Conservation (phyloP, 2,329 filamentous ascomycete genomes). For the Penicillium expansum region DNA sequence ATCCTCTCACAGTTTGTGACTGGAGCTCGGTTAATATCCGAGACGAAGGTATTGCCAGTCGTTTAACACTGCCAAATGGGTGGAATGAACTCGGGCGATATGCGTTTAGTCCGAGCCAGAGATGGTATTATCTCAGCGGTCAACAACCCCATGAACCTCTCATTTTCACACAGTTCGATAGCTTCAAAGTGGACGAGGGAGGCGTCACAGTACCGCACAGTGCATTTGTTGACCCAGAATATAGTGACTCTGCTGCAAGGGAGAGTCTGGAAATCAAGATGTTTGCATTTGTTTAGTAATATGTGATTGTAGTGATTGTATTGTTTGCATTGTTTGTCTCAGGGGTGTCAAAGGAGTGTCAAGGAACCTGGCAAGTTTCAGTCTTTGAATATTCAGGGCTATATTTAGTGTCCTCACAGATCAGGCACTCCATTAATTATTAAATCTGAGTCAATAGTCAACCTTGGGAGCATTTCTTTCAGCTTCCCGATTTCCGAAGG, state of each 20-base stretch:
- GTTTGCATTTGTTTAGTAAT: conserved; percentile 21
- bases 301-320: too few species aligned
- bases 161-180: conserved; percentile 25
- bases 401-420: background rate
- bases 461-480: background rate
- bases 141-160: conserved; percentile 21
- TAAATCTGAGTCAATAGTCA: background rate
- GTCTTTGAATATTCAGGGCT: background rate
- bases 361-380: background rate
- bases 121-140: conserved; percentile 18
- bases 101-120: conserved; percentile 11
- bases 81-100: conserved; percentile 19
- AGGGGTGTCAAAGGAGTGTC: background rate
- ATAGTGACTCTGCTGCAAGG: conserved; percentile 40
- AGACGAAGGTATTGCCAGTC: conserved; percentile 12
- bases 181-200: conserved; percentile 6
- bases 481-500: background rate
- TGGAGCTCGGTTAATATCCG: conserved; percentile 12
- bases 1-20: conserved; percentile 26
- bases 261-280: conserved; percentile 56
- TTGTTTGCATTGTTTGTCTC: background rate
- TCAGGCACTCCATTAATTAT: background rate
- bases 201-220: conserved; percentile 45
- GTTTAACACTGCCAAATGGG: conserved; percentile 11
- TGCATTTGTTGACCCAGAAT: conserved; percentile 49